Conservation (phyloP, 139 green algal genomes). For the Limnomonas spitsbergensis region DNA sequence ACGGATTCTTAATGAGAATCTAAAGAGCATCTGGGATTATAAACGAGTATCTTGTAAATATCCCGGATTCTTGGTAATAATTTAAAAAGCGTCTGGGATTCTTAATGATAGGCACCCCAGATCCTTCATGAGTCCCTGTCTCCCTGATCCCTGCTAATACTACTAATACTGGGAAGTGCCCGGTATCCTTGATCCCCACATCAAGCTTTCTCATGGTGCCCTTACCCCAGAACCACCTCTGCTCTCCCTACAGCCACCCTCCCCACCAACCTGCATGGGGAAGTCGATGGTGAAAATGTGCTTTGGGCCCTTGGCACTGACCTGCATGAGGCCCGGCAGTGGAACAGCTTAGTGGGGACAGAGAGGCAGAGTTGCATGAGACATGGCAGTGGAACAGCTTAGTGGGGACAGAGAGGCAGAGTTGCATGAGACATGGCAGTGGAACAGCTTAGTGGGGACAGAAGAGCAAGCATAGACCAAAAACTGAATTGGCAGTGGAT, state of each 20-base stretch:
- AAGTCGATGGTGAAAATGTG: slow-evolving; percentile 18
- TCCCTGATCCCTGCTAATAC: neutral
- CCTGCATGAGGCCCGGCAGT: neutral
- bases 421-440: slow-evolving; percentile 3
- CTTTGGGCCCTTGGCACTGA: neutral
- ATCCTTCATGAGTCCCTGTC: too few species aligned
- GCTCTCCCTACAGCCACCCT: neutral
- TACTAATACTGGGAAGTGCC: neutral
- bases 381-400: neutral
- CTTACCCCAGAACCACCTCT: neutral
- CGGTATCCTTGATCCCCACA: neutral
- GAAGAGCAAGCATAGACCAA: neutral
- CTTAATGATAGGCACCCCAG: too few species aligned
- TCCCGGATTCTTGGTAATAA: too few species aligned
- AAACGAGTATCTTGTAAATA: too few species aligned
- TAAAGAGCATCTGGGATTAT: too few species aligned
- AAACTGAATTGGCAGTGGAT: neutral
- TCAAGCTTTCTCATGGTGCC: neutral
- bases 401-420: neutral
- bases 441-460: neutral
- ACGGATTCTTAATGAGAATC: too few species aligned
- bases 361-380: neutral
- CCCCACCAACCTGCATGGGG: slow-evolving; percentile 14
- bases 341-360: neutral
- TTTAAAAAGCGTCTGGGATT: too few species aligned